These are phyloP conservation scores for Luffa aegyptiaca DNA, from an alignment of 306 rosid species.

Conservation along the genomic window DNA sequence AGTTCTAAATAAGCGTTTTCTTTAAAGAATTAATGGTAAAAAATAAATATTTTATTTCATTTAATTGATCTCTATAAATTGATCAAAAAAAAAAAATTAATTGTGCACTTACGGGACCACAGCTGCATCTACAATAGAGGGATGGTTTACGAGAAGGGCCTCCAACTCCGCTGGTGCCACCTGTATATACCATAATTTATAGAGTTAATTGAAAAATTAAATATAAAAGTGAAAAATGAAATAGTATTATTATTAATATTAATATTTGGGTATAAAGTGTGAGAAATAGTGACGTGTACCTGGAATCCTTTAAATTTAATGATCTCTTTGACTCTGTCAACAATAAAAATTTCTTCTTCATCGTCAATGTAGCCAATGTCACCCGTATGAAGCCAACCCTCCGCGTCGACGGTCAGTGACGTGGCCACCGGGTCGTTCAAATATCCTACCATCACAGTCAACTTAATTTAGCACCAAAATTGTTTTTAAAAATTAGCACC, in stretches of 20 bases:
- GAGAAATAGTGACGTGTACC: slow-evolving; percentile 15
- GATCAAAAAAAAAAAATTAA: too few relatives aligned
- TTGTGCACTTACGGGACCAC: slow-evolving; percentile 70
- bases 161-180: slow-evolving; percentile 96
- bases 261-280: background rate
- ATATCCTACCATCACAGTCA: slow-evolving; percentile 34
- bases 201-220: background rate
- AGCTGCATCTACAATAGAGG: slow-evolving; percentile 79
- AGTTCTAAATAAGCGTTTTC: too few relatives aligned
- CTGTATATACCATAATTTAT: slow-evolving; percentile 15
- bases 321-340: slow-evolving; percentile 80
- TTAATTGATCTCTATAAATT: too few relatives aligned
- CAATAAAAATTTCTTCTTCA: slow-evolving; percentile 68
- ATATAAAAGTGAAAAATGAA: too few relatives aligned
- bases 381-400: slow-evolving; percentile 91
- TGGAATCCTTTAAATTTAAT: slow-evolving; percentile 95
- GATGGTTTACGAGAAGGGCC: slow-evolving; percentile 65
- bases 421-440: slow-evolving; percentile 58
- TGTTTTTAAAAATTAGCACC: too few relatives aligned
- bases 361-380: slow-evolving; percentile 79
- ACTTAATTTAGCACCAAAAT: background rate
- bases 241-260: background rate
- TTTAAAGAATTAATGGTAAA: too few relatives aligned
- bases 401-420: slow-evolving; percentile 45
- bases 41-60: too few relatives aligned